phyloP scores from a whole-genome alignment of 139 green algal genomes.

The Deuterostichococcus epilithicus region DNA sequence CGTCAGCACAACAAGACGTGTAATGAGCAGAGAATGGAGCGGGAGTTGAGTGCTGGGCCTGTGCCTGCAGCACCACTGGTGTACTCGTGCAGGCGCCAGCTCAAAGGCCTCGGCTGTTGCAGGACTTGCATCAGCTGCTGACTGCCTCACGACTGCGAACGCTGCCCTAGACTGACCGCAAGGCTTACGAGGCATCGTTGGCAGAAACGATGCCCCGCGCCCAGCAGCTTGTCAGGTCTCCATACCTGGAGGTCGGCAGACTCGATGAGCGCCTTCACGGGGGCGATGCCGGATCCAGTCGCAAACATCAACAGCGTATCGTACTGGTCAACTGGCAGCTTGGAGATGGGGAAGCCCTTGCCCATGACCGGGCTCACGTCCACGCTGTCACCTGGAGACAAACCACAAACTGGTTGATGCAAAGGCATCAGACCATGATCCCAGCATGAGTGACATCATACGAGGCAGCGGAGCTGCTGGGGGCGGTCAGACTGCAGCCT shows the following conservation, averaged over 20 bases:
- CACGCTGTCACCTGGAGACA: conserved; percentile 30
- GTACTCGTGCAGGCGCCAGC: too few species aligned
- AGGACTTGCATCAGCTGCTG: too few species aligned
- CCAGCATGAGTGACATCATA: not conserved
- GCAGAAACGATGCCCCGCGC: too few species aligned
- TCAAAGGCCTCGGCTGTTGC: too few species aligned
- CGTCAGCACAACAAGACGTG: not conserved
- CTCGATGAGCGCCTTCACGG: conserved; percentile 77
- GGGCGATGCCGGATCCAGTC: conserved; percentile 70
- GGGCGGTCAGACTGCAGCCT: too few species aligned
- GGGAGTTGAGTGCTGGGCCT: too few species aligned
- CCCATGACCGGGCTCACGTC: conserved; percentile 61
- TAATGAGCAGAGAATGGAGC: too few species aligned
- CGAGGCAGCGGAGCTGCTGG: not conserved
- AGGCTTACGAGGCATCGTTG: too few species aligned
- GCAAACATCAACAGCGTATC: conserved; percentile 74
- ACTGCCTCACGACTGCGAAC: too few species aligned
- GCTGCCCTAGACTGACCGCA: too few species aligned
- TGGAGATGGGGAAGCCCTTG: conserved; percentile 85
- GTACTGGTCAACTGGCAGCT: conserved; percentile 54
- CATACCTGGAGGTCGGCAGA: conserved; percentile 37
- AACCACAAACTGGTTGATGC: not conserved
- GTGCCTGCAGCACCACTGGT: too few species aligned
- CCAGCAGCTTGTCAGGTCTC: too few species aligned
- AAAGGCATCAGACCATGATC: not conserved